phyloP scores from a whole-genome alignment of 352 stramenopile species.

The Ophiocytium majus region DNA sequence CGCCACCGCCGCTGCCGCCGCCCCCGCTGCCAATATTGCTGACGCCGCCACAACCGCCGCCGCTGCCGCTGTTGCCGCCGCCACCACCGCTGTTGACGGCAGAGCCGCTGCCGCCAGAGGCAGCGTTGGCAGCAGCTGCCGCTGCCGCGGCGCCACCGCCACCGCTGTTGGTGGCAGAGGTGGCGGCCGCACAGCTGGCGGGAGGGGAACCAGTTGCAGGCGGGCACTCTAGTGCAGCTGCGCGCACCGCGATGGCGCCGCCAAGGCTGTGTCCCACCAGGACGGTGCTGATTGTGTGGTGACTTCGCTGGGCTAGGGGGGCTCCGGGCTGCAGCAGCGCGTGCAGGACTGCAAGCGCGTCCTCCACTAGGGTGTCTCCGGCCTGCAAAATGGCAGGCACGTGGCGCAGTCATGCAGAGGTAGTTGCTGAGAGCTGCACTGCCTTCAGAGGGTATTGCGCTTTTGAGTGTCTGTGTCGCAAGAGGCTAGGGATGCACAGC shows the following conservation, averaged over 20 bases:
- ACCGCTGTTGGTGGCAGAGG: no score
- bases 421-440: no score
- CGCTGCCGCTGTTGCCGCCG: no score
- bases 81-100: background rate
- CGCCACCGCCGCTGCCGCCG: conserved; percentile 18
- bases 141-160: no score
- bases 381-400: background rate
- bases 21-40: no score
- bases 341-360: background rate
- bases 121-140: no score
- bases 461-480: background rate
- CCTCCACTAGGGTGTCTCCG: background rate
- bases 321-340: background rate
- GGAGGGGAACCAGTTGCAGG: no score
- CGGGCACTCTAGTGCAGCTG: conserved; percentile 23
- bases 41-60: no score
- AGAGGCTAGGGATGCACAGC: no score
- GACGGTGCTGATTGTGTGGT: background rate
- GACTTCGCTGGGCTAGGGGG: background rate
- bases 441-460: background rate
- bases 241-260: conserved; percentile 41
- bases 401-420: background rate
- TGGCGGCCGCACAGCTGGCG: no score
- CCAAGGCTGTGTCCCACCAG: conserved; percentile 47
- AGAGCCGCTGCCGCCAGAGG: no score